Base-by-base conservation (phyloP, 208 protist species). In the Acanthamoeba triangularis region DNA sequence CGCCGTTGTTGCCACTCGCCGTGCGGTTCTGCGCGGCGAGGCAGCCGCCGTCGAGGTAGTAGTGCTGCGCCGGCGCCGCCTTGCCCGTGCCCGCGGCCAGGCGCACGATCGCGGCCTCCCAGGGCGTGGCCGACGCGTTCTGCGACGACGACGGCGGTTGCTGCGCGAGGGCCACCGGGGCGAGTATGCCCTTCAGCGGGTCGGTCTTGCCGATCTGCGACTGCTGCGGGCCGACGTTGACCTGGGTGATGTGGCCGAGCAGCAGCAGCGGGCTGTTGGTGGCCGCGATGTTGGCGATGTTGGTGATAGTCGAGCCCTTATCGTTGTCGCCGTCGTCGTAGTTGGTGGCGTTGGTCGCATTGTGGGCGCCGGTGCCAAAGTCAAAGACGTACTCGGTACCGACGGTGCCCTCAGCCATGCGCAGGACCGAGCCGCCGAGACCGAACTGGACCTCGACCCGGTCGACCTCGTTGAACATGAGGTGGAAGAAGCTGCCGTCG, bases 371-470 rank as follows among this genome's bases (percentile, higher is more conserved):
- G 44, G 49, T 8, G 41, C 47, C 28, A 30, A 93, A 93, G 28
- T 93, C 65, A 61, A 93, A 93, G 41, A 93, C 41, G 41, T 59
- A 93, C 28, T 93, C 87, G 23, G 87, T 93, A 4, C 87, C 87
- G 14, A 44, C 18, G 6, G 87, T 93, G 65, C 87, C 87, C 56
- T 76, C 61, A 37, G 65, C 65, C 61, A 93, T 49, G 54, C 65
- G 56, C 23, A 93, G 61, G 3, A 78, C 87, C 16, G 61, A 54
- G 61, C 87, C 87, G 87, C 41, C 65, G 35, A 25, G 8, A 23
- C 87, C 87, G 65, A 93, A 93, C 65, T 93, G 87, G 54, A 93
- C n/a, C 16, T 69, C 33, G n/a, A 93, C n/a, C n/a, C 61, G 54
- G 16, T 69, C 6, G 23, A 93, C 35, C 47, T 72, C 25, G 65